Base-by-base conservation (phyloP, 495 filamentous ascomycete species). In the Letharia columbiana region DNA sequence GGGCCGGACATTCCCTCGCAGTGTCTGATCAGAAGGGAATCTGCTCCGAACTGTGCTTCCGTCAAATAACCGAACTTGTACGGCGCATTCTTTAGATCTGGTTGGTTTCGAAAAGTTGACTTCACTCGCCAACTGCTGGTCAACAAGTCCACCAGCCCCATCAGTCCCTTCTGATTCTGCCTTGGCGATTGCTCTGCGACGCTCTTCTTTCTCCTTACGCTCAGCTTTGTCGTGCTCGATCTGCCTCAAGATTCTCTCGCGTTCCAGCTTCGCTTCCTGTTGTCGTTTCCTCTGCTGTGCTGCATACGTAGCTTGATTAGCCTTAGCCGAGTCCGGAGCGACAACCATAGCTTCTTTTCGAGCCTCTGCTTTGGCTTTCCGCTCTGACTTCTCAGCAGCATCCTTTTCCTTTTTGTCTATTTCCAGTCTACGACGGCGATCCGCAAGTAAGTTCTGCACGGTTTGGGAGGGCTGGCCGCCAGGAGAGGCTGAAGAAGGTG, bases 31-130 rank as follows among this genome's bases (percentile, higher is more conserved):
- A 57, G 85, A 82, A 0, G 82, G 76, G 73, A 98, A 96, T 31
- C 81, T 86, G 37, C 79, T 79, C 41, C 90, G 86, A 59, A 97
- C 83, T 18, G 84, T 91, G 41, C 84, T 84, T 17, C 93, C 93
- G 72, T 96, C 91, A 50, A 96, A 88, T 0, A 96, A 78, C 2
- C 93, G 86, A 50, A 96, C 84, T 70, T 94, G 92, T 9, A 98
- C 75, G 17, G 88, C 83, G 68, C 83, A 89, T 63, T 80, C 76
- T 41, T 49, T 68, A 20, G 71, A 65, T 40, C 77, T 52, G 49
- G 45, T 61, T 63, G 63, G 8, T 52, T 33, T 71, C 35, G 40
- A 58, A 47, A 28, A 31, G 23, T 50, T 60, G n/a, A 61, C 63
- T 33, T 61, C 61, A 15, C 56, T 66, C 23, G 62, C 35, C 33